These are phyloP conservation scores for Botryococcus braunii DNA, from an alignment of 163 green algal species.

Conservation along the genomic window DNA sequence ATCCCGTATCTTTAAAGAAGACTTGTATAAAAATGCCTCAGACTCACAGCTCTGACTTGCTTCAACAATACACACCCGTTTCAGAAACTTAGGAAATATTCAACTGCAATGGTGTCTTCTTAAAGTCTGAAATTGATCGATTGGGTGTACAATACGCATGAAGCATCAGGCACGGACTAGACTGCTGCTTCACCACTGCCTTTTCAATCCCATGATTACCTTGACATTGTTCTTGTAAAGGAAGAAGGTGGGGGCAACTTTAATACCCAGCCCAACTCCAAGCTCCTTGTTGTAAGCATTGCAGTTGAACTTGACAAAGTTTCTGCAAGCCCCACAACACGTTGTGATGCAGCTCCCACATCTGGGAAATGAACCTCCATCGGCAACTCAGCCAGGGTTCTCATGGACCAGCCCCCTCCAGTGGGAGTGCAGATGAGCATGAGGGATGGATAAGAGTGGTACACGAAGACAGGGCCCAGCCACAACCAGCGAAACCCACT, in stretches of 20 bases:
- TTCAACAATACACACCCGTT: neutral
- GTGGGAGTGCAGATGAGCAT: no score
- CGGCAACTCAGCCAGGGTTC: no score
- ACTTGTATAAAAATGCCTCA: neutral
- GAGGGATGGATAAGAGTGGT: no score
- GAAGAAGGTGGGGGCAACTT: conserved; percentile 73
- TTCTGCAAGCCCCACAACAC: conserved; percentile 11
- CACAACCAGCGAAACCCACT: no score
- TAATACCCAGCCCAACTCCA: conserved; percentile 40
- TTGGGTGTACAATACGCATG: neutral
- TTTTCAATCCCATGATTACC: conserved; percentile 15
- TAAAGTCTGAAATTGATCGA: neutral
- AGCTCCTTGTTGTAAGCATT: conserved; percentile 75
- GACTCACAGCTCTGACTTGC: neutral
- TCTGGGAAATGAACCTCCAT: conserved; percentile 16
- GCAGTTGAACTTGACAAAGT: conserved; percentile 69
- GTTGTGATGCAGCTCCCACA: conserved; percentile 3
- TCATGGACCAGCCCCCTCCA: no score
- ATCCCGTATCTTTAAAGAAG: neutral
- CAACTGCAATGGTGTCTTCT: neutral
- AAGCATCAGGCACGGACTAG: neutral
- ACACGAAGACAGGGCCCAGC: no score
- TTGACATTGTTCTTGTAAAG: conserved; percentile 55
- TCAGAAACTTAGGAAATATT: neutral
- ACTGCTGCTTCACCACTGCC: neutral